Percentiles rank a stretch among this genome's conserved stretches.
phyloP scores from a whole-genome alignment of 2,329 filamentous ascomycete genomes.

The Shiraia bambusicola region DNA sequence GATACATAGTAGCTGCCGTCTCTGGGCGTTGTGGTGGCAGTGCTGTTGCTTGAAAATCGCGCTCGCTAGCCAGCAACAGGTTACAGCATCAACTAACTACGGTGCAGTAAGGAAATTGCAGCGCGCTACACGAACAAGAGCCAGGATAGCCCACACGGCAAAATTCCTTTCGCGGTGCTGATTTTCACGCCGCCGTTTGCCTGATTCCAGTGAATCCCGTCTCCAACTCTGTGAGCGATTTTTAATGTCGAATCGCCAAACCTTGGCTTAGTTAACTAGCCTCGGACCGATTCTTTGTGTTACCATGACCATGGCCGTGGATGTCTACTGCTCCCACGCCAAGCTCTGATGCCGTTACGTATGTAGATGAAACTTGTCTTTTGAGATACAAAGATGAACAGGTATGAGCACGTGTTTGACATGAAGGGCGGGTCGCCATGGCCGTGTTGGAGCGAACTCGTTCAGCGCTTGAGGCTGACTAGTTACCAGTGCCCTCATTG shows the following conservation, averaged over 20 bases:
- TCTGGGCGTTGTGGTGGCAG: too few relatives aligned
- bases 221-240: slow-evolving; percentile 25
- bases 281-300: slow-evolving; percentile 10
- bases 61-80: slow-evolving; percentile 27
- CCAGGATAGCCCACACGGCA: background rate
- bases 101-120: slow-evolving; percentile 15
- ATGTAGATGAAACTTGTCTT: slow-evolving; percentile 7
- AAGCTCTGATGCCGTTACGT: slow-evolving; percentile 7
- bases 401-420: slow-evolving; percentile 8
- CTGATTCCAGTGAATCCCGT: slow-evolving; percentile 10
- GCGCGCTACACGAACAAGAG: slow-evolving; percentile 5
- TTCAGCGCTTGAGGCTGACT: background rate
- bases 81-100: slow-evolving; percentile 22
- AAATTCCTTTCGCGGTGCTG: slow-evolving; percentile 9
- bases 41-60: background rate
- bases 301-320: slow-evolving; percentile 4
- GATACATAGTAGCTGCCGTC: too few relatives aligned
- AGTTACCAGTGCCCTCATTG: background rate
- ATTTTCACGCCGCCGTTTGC: slow-evolving; percentile 11
- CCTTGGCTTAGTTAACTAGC: slow-evolving; percentile 5
- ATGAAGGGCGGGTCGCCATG: slow-evolving; percentile 5
- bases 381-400: background rate
- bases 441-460: slow-evolving; percentile 1
- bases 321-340: slow-evolving; percentile 2
- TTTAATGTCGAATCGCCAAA: slow-evolving; percentile 23